Evolutionary conservation across 257 asterid species (phyloP), one percentile per base, ranked within the genome.

Genomic region (Gentiana macrophylla): DNA sequence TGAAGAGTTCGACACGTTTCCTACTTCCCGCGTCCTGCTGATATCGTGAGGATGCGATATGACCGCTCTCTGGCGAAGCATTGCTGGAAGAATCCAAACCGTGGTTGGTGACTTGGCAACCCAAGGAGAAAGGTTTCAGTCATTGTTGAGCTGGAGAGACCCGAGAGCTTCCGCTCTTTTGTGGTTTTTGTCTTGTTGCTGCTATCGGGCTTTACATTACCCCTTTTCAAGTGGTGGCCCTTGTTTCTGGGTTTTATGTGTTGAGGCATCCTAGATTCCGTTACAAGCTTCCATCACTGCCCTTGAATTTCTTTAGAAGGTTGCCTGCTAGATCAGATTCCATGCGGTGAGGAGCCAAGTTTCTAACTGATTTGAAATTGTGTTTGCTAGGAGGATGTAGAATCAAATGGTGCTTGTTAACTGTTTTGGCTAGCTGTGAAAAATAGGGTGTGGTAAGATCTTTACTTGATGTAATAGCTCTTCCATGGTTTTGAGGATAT

Each of bases 1-100:
- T 13, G 70, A 65, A 15, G 70, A 65, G 9, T 65, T 65, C 32
- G 70, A 65, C 37, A 59, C 70, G n/a, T 65, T 65, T 38, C 70
- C 70, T 9, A 59, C 70, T 34, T 9, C n/a, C n/a, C 65, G 24
- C 32, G 65, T 5, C 44, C 46, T 41, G 8, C 46, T 5, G 46
- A 41, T 41, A 41, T 41, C 9, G 46, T 41, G 46, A 41, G 46
- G 35, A 65, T 59, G 70, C 59, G 70, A 38, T 65, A 65, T 65
- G 70, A 65, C 53, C 70, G 70, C n/a, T n/a, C n/a, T 10, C 50
- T 65, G n/a, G 50, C 57, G 70, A 51, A 57, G 49, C 35, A 43
- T 58, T 33, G 65, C 65, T 0, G 65, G 70, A 13, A 59, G 61
- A 53, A 57, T 65, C 6, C 70, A 65, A 65, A 58, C 60, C 8